Percentiles rank a stretch among this genome's conserved stretches.
Evolutionary conservation across 1,284 basidiomycete species (phyloP).

Genomic region (Filobasidium uniguttulatum): DNA sequence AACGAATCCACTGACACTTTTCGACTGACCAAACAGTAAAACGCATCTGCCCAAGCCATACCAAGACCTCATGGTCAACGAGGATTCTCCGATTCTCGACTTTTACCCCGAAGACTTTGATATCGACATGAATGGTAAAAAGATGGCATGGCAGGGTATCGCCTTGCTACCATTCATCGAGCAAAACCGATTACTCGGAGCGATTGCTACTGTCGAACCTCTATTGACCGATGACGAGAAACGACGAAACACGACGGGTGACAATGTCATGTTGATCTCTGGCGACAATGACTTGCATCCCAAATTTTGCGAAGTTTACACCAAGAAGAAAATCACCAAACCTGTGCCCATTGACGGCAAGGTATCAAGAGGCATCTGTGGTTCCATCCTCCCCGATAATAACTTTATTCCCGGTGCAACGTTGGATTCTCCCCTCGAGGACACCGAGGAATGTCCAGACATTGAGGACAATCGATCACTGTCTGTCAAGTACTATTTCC

Average conservation of each 20-base stretch:
- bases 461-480: conserved; percentile 75
- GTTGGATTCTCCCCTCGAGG: conserved; percentile 58
- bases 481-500: conserved; percentile 79
- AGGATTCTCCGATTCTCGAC: conserved; percentile 84
- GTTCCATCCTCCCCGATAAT: conserved; percentile 67
- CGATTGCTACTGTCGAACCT: conserved; percentile 62
- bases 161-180: conserved; percentile 95
- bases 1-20: too few relatives aligned
- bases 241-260: conserved; percentile 71
- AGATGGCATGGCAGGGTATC: conserved; percentile 99
- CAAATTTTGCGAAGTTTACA: conserved; percentile 74
- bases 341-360: conserved; percentile 49
- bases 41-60: conserved; percentile 75
- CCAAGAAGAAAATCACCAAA: conserved; percentile 60
- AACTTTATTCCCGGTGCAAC: conserved; percentile 83
- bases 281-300: conserved; percentile 76
- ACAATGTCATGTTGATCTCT: conserved; percentile 70
- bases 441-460: conserved; percentile 45
- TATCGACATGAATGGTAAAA: conserved; percentile 99
- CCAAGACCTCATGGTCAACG: conserved; percentile 75
- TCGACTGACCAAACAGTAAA: conserved; percentile 43
- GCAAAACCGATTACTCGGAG: conserved; percentile 61
- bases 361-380: conserved; percentile 64
- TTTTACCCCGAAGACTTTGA: conserved; percentile 89
- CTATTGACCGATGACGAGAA: conserved; percentile 69